Percentiles rank a stretch among this genome's conserved stretches.
These are phyloP conservation scores for Melaleuca quinquenervia DNA, from an alignment of 345 rosid genomes.

Conservation along the genomic window DNA sequence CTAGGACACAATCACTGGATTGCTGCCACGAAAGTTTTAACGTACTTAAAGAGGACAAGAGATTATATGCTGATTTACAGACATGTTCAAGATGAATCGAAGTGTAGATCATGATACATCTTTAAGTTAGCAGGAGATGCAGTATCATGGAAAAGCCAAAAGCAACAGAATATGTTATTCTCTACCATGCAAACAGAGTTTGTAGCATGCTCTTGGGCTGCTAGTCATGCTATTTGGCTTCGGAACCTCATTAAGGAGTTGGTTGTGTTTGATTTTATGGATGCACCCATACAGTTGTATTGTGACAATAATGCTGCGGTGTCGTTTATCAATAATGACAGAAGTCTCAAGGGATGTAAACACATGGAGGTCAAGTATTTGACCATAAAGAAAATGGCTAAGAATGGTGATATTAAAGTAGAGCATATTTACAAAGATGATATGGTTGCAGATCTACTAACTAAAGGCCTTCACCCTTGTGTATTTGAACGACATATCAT, in stretches of 20 bases:
- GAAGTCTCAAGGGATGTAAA: too few species aligned
- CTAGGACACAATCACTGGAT: not conserved
- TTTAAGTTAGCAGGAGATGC: not conserved
- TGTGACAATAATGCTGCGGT: too few species aligned
- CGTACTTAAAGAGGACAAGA: not conserved
- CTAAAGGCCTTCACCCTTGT: too few species aligned
- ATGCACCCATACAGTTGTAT: too few species aligned
- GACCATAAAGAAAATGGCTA: too few species aligned
- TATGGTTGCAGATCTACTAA: too few species aligned
- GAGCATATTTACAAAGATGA: too few species aligned
- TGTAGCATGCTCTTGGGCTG: not conserved
- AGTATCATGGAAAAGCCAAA: not conserved
- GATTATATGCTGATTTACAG: not conserved
- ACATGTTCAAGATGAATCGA: not conserved
- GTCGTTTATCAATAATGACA: too few species aligned
- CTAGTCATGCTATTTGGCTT: not conserved
- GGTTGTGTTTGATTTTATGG: too few species aligned
- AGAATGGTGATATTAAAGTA: too few species aligned
- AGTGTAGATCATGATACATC: not conserved
- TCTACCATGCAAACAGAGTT: not conserved
- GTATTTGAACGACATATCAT: too few species aligned
- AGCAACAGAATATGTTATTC: not conserved
- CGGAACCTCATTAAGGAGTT: not conserved
- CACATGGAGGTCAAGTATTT: too few species aligned
- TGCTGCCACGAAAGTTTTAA: not conserved